Base-by-base conservation (phyloP, 1,284 basidiomycete genomes). In the Salmacisia buchloeana region DNA sequence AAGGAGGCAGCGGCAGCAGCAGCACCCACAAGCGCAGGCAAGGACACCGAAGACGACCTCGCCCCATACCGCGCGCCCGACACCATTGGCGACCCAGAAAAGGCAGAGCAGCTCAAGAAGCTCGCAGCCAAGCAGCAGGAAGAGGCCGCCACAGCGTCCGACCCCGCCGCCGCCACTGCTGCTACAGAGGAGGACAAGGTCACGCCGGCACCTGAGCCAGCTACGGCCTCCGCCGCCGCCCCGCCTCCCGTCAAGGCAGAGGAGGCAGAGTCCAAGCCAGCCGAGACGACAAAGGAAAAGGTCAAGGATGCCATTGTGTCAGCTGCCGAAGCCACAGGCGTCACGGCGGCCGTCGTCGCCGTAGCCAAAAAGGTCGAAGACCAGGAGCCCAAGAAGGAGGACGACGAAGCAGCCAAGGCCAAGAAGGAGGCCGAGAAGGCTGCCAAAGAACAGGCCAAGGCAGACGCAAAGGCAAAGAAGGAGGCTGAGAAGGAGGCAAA, bases 1-100 rank as follows among this genome's bases (percentile, higher is more conserved):
- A n/a, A n/a, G n/a, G n/a, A n/a, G n/a, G n/a, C n/a, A 52, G 46
- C n/a, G 7, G 46, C 21, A 27, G 23, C n/a, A 1, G 9, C 46
- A 12, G 46, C 46, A n/a, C 46, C 46, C 39, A 23, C 43, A 9
- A 21, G 29, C 13, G 46, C 23, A 10, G 25, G 4, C 46, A 52
- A 52, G 46, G 46, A 52, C 15, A n/a, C n/a, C n/a, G 46, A 52
- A 52, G 46, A 52, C 23, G 46, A 52, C 21, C 46, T 52, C 46
- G 46, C 46, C 27, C 46, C 46, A 15, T 52, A 27, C 46, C 46
- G 46, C 46, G n/a, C 25, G 13, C n/a, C 15, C 5, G 21, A 52
- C 46, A 27, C n/a, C 23, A 13, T 52, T 27, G 46, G 27, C 5
- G 46, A 52, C 46, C 46, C 46, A 21, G 46, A 52, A 52, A 5